phyloP scores from a whole-genome alignment of 345 rosid species.

The Eucalyptus rudis region DNA sequence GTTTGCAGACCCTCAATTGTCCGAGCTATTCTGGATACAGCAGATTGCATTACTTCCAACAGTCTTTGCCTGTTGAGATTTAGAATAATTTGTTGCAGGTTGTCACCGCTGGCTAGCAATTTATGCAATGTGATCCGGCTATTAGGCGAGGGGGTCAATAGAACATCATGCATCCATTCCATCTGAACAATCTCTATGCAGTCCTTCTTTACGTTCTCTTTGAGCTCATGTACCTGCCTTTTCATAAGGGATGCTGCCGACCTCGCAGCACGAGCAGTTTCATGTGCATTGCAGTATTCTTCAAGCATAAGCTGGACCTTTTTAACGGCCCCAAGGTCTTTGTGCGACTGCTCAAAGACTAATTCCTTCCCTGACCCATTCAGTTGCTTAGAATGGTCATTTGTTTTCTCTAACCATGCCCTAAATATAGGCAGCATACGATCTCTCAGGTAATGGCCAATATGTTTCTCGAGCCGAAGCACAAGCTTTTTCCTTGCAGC shows the following conservation, averaged over 20 bases:
- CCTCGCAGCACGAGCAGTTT: conserved; percentile 74
- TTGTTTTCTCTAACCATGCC: conserved; percentile 55
- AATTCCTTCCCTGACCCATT: conserved; percentile 27
- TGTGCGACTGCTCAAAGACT: conserved; percentile 21
- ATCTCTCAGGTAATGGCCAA: conserved; percentile 49
- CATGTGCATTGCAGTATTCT: conserved; percentile 79
- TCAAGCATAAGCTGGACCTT: conserved; percentile 66
- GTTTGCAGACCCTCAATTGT: conserved; percentile 66
- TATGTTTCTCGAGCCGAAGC: conserved; percentile 58
- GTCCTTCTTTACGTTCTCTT: conserved; percentile 54
- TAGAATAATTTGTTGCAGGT: conserved; percentile 36
- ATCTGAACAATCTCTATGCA: conserved; percentile 69
- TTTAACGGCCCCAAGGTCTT: conserved; percentile 30
- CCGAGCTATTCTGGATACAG: conserved; percentile 43
- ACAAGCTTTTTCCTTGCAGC: conserved; percentile 67
- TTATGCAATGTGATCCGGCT: conserved; percentile 45
- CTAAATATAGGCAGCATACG: conserved; percentile 46
- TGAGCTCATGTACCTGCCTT: conserved; percentile 60
- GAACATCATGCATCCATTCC: conserved; percentile 80
- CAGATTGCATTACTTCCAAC: conserved; percentile 53
- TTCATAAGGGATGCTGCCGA: conserved; percentile 64
- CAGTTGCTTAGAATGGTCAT: conserved; percentile 33
- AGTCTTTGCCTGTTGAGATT: conserved; percentile 56
- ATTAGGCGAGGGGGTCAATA: conserved; percentile 47
- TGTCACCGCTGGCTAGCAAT: conserved; percentile 37